A percentile compares a stretch with the other conserved stretches of the same genome.
Conservation (phyloP, 495 filamentous ascomycete genomes). For the Penicillium roqueforti region DNA sequence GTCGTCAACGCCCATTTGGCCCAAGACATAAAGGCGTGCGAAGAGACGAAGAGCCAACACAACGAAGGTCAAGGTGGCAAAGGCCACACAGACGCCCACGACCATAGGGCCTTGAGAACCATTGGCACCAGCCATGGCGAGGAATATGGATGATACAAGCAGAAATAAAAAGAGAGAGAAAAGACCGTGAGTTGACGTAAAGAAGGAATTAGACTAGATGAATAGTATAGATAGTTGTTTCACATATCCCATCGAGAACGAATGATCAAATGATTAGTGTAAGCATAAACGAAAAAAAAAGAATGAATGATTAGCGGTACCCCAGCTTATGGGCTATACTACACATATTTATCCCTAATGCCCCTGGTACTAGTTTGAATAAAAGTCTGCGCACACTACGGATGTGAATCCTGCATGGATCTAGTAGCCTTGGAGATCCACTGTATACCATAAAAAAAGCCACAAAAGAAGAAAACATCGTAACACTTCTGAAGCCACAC, state of each 20-base stretch:
- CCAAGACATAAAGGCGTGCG: conserved; percentile 32
- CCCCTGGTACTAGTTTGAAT: conserved; percentile 1
- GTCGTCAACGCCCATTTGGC: conserved; percentile 35
- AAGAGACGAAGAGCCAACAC: conserved; percentile 36
- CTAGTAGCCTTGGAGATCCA: conserved; percentile 11
- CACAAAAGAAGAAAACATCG: background rate
- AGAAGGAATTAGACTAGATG: background rate
- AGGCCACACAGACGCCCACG: conserved; percentile 30
- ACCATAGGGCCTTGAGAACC: conserved; percentile 33
- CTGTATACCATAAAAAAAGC: background rate
- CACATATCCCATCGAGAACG: background rate
- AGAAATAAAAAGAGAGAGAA: conserved; percentile 1
- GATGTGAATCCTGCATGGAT: conserved; percentile 8
- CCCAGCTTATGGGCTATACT: conserved; percentile 7
- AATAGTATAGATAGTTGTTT: conserved; percentile 2
- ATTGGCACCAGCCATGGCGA: conserved; percentile 16
- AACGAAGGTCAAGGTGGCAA: conserved; percentile 32
- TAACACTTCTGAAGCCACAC: conserved; percentile 4
- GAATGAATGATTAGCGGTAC: background rate
- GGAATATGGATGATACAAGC: background rate
- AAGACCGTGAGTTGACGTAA: background rate
- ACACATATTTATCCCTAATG: background rate
- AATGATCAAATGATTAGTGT: background rate
- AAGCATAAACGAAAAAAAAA: conserved; percentile 1
- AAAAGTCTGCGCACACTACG: conserved; percentile 3